Evolutionary conservation across 768 basidiomycete genomes (phyloP).

Genomic region (Pleurotus ostreatus): DNA sequence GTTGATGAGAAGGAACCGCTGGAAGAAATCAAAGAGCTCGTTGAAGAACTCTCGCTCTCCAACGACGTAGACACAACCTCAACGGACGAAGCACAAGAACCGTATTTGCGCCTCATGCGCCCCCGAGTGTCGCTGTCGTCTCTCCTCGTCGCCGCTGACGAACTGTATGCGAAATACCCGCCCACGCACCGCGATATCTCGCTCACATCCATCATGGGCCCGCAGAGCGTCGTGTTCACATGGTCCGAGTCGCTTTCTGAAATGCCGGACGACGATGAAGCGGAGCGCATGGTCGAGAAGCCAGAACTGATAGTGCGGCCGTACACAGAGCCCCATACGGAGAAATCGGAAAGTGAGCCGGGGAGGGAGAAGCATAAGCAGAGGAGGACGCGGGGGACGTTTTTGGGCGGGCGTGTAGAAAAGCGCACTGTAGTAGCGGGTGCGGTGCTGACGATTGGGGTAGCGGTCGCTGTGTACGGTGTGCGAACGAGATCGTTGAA

Average conservation of each 20-base stretch:
- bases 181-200: slow-evolving; percentile 52
- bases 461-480: slow-evolving; percentile 63
- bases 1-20: no score
- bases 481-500: slow-evolving; percentile 22
- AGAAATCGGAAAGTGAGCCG: slow-evolving; percentile 16
- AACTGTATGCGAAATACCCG: slow-evolving; percentile 53
- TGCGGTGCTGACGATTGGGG: slow-evolving; percentile 64
- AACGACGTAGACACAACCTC: not conserved
- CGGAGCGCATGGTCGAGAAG: slow-evolving; percentile 54
- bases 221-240: slow-evolving; percentile 71
- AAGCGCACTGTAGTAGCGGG: slow-evolving; percentile 52
- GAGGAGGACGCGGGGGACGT: slow-evolving; percentile 16
- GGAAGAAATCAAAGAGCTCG: no score
- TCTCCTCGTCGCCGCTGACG: slow-evolving; percentile 56
- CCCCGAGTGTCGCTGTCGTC: slow-evolving; percentile 29
- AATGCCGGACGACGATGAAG: slow-evolving; percentile 50
- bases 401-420: slow-evolving; percentile 22
- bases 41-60: not conserved
- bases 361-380: slow-evolving; percentile 18
- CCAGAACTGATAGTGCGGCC: slow-evolving; percentile 58
- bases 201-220: slow-evolving; percentile 66
- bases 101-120: no score
- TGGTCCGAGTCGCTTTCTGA: slow-evolving; percentile 51
- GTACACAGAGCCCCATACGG: slow-evolving; percentile 27
- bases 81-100: not conserved